A percentile compares a stretch with the other conserved stretches of the same genome.
Evolutionary conservation across 257 asterid species (phyloP).

Genomic region (Prunella vulgaris): DNA sequence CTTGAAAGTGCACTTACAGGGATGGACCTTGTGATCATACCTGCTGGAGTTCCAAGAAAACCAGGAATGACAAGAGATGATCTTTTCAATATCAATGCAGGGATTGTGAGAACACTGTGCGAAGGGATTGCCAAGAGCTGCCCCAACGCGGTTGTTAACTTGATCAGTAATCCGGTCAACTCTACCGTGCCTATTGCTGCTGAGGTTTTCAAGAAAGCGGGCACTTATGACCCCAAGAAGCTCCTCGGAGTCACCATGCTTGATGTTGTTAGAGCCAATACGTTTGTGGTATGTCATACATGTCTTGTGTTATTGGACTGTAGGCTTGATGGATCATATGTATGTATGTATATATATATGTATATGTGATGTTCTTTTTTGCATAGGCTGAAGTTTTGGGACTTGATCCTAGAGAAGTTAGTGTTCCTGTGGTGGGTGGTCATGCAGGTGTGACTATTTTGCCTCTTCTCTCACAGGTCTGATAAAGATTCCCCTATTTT

Average conservation of each 20-base stretch:
- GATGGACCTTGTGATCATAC: conserved; percentile 80
- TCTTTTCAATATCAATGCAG: conserved; percentile 85
- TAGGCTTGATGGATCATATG: not conserved
- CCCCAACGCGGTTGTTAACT: conserved; percentile 72
- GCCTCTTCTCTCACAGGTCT: conserved; percentile 91
- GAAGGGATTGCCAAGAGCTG: conserved; percentile 78
- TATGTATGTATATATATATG: not conserved
- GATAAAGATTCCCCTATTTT: not conserved
- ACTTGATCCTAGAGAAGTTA: conserved; percentile 84
- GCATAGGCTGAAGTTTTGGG: conserved; percentile 87
- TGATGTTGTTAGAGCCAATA: conserved; percentile 88
- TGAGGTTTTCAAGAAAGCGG: conserved; percentile 90
- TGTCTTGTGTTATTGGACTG: not conserved
- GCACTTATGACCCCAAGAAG: conserved; percentile 78
- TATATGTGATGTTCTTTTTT: not conserved
- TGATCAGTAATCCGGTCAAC: conserved; percentile 90
- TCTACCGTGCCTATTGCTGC: conserved; percentile 93
- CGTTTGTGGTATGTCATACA: conserved; percentile 58
- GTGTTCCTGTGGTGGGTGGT: conserved; percentile 91
- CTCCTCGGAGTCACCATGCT: conserved; percentile 90
- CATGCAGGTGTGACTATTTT: conserved; percentile 92
- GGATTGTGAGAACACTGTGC: conserved; percentile 74
- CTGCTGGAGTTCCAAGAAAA: conserved; percentile 92
- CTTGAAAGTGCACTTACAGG: conserved; percentile 83
- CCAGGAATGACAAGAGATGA: conserved; percentile 96